A percentile compares a stretch with the other conserved stretches of the same genome.
Conservation (phyloP, 371 early-diverging fungal species). For the Capniomyces stellatus region DNA sequence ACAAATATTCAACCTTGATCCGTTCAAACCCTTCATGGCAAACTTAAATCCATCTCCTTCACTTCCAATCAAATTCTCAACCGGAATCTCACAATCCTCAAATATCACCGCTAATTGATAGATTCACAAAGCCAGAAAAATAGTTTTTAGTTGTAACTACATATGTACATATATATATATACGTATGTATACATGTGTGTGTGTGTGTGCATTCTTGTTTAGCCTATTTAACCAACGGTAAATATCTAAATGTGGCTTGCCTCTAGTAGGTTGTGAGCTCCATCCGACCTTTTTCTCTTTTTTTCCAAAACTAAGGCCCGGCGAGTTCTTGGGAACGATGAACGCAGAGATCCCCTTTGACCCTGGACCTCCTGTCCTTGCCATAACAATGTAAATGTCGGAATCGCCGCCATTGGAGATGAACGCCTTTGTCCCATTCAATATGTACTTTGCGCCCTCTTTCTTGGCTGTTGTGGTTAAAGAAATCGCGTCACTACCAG, state of each 20-base stretch:
- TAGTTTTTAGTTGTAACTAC: no score
- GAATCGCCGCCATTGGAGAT: conserved; percentile 37
- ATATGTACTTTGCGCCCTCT: conserved; percentile 45
- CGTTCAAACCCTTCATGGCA: conserved; percentile 45
- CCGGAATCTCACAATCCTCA: conserved; percentile 36
- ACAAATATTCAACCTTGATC: conserved; percentile 37
- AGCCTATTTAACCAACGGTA: no score
- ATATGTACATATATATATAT: no score
- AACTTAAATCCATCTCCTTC: conserved; percentile 42
- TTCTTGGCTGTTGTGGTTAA: conserved; percentile 43
- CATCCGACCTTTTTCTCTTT: conserved; percentile 45
- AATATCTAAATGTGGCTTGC: no score
- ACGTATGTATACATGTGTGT: no score
- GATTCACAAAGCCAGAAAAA: no score
- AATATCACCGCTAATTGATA: conserved; percentile 37
- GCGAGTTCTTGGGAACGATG: conserved; percentile 34
- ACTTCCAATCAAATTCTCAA: conserved; percentile 29
- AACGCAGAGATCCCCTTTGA: conserved; percentile 39
- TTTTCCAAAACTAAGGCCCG: conserved; percentile 40
- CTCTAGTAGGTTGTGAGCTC: conserved; percentile 38
- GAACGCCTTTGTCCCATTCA: conserved; percentile 65
- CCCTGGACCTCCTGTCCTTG: conserved; percentile 35
- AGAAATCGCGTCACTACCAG: conserved; percentile 61
- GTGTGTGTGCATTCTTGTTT: no score
- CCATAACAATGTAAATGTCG: conserved; percentile 42